Evolutionary conservation across 306 rosid species (phyloP), one percentile per base, ranked within the genome.

Genomic region (Gastrolobium bilobum): DNA sequence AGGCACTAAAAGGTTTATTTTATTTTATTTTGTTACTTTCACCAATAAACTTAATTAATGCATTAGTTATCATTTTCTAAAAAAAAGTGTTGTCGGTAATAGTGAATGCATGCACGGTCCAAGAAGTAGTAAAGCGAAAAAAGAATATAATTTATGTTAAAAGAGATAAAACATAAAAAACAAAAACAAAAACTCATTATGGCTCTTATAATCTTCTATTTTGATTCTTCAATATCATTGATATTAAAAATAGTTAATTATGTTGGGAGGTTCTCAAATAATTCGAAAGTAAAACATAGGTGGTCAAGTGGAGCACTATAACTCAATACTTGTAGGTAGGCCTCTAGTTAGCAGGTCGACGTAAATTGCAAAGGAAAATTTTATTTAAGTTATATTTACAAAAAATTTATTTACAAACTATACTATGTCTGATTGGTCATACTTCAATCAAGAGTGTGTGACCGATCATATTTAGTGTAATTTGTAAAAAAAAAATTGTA

Each of bases 21-120:
- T 20, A 20, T 65, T 77, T 52, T 29, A n/a, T 62, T 62, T 0
- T 5, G 29, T 20, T 54, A 51, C 53, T 63, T 76, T 29, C 35
- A 38, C 65, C 11, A 10, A 51, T 4, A 2, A 64, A 51, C n/a
- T 60, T 63, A 75, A 62, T 75, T 61, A 75, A 62, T 75, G 62
- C 79, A 9, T 31, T 74, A 4, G 5, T 10, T 60, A 58, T 73
- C 58, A 14, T 60, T 9, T 73, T 31, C 38, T 37, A 47, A 4
- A 9, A 35, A 31, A 40, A 20, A 43, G 57, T 58, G 15, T n/a
- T 38, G 52, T 63, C 50, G 33, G 35, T 47, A 8, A 4, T 7
- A 38, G 11, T 8, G 42, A 33, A 65, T 14, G 40, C 80, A 76
- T 37, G 63, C 73, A 35, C 37, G 34, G 8, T 58, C 46, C 68